Conservation (phyloP, 2,329 filamentous ascomycete species). For the Alternaria brassicicola region DNA sequence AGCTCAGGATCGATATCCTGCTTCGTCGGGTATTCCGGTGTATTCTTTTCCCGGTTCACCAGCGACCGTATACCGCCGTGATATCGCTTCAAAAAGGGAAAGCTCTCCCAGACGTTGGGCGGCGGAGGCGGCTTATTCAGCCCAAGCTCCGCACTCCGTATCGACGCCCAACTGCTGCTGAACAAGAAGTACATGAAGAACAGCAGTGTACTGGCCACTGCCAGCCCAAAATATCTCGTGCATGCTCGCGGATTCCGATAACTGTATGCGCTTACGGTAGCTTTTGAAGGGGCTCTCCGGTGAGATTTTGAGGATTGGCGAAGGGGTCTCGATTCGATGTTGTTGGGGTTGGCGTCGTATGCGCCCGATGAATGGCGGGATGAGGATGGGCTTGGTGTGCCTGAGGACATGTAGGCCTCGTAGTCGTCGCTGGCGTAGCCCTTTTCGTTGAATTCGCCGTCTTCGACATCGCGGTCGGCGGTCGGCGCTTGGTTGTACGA, state of each 20-base stretch:
- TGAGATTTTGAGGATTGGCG: slow-evolving; percentile 18
- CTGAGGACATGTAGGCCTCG: slow-evolving; percentile 43
- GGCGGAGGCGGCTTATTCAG: slow-evolving; percentile 66
- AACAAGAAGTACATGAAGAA: slow-evolving; percentile 79
- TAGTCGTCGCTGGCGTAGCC: slow-evolving; percentile 44
- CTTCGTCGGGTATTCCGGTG: slow-evolving; percentile 80
- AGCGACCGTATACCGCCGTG: slow-evolving; percentile 84
- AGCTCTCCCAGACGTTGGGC: slow-evolving; percentile 82
- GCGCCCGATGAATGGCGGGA: slow-evolving; percentile 57
- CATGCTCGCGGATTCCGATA: slow-evolving; percentile 75
- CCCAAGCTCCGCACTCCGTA: slow-evolving; percentile 64
- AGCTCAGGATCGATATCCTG: slow-evolving; percentile 53
- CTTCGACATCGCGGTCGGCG: slow-evolving; percentile 41
- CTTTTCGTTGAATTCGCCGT: slow-evolving; percentile 49
- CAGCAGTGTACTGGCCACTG: slow-evolving; percentile 70
- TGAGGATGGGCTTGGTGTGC: slow-evolving; percentile 55
- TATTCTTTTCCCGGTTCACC: slow-evolving; percentile 68
- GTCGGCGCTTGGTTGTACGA: slow-evolving; percentile 38
- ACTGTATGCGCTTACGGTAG: slow-evolving; percentile 48
- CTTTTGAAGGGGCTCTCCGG: slow-evolving; percentile 29
- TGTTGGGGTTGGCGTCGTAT: slow-evolving; percentile 41
- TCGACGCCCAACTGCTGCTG: slow-evolving; percentile 73
- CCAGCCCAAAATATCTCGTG: slow-evolving; percentile 77
- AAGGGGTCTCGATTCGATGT: slow-evolving; percentile 30
- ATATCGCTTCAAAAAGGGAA: slow-evolving; percentile 84